These are phyloP conservation scores for Sideroxylon spinosum DNA, from an alignment of 179 eudicot genomes.

Conservation along the genomic window DNA sequence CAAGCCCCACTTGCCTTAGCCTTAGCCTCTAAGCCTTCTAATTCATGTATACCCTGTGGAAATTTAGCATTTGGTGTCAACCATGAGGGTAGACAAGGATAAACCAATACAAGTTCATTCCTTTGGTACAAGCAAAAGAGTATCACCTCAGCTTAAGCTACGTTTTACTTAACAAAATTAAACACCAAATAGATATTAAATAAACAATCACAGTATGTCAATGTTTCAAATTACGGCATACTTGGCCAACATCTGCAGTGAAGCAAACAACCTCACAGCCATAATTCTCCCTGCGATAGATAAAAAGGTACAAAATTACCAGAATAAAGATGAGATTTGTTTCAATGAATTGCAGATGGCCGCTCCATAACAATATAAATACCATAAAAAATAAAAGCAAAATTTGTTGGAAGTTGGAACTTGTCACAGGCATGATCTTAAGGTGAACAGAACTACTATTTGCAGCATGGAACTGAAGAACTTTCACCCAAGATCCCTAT, in stretches of 20 bases:
- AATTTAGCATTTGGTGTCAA: slow-evolving; percentile 2
- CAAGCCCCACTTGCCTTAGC: slow-evolving; percentile 98
- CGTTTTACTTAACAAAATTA: neutral
- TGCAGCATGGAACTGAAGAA: neutral
- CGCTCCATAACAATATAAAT: neutral
- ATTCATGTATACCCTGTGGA: slow-evolving; percentile 58
- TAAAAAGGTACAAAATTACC: neutral
- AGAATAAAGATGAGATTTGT: neutral
- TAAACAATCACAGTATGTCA: neutral
- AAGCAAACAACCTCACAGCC: slow-evolving; percentile 98
- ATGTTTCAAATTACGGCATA: slow-evolving; percentile 27
- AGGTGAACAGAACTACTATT: neutral
- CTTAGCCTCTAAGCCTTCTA: slow-evolving; percentile 86
- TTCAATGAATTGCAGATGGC: neutral
- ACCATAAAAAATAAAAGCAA: neutral
- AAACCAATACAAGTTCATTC: neutral
- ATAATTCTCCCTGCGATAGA: slow-evolving; percentile 84
- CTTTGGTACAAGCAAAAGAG: neutral
- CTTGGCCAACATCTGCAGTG: slow-evolving; percentile 98
- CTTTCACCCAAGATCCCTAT: neutral
- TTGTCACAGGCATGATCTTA: neutral
- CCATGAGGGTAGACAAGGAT: neutral
- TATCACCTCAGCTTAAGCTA: neutral
- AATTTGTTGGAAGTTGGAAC: neutral
- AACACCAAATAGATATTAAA: neutral